Base-by-base conservation (phyloP, 176 grass and related monocot genomes). In the Stipa capillata region DNA sequence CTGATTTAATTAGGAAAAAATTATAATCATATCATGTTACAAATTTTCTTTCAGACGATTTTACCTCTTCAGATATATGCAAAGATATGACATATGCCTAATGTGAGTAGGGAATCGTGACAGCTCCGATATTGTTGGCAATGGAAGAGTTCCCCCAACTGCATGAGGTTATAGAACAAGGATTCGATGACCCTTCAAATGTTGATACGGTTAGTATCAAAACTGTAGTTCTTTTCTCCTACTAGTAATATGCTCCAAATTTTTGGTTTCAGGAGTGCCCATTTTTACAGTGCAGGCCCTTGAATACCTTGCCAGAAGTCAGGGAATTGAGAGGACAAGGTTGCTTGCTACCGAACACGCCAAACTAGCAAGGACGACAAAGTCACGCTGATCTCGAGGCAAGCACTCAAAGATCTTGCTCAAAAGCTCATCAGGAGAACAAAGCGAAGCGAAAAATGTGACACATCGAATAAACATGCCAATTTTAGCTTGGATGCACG, bases 81-180 rank as follows among this genome's bases (percentile, higher is more conserved):
- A 39, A n/a, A 84, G 20, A 52, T 60, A 79, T 76, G 29, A 77
- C 18, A 57, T 31, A 37, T 76, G 18, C 32, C 25, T 40, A 51
- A 4, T 24, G 23, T 82, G 42, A 68, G 42, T 81, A 97, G 90
- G 94, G 94, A 82, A 87, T 97, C 23, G 83, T 93, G 62, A 97
- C 90, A 11, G 94, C 90, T 87, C 94, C 90, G 17, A 78, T 97
- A 87, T 64, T 93, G 42, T 93, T 91, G 74, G 90, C 94, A 35
- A 93, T 93, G 65, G 94, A 97, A 76, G 94, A 97, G 75, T 93
- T 77, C 76, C 94, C 88, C 2, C 48, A 93, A 72, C 61, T 97
- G 45, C 56, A 17, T 41, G 80, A 70, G 51, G 66, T 91, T 85
- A 80, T 97, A 49, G 83, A 97, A 44, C 76, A 70, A 24, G 94